phyloP scores from a whole-genome alignment of 306 rosid genomes.

The Fragaria ananassa region DNA sequence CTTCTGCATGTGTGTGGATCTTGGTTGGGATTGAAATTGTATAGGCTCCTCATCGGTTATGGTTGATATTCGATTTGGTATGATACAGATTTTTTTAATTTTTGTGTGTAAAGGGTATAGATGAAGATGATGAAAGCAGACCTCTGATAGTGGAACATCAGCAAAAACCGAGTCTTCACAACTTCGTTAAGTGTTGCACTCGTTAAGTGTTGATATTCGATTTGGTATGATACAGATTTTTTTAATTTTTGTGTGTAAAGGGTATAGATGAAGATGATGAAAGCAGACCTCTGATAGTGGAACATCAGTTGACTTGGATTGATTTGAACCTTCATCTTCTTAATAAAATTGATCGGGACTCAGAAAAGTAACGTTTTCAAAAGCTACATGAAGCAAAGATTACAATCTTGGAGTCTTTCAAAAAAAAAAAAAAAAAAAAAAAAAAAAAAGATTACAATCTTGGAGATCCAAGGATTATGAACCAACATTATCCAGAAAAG shows the following conservation, averaged over 20 bases:
- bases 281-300: background rate
- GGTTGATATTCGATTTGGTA: background rate
- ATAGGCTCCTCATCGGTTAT: background rate
- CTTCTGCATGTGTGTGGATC: background rate
- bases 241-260: background rate
- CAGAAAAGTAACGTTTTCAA: background rate
- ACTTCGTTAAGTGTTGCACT: background rate
- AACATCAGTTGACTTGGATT: background rate
- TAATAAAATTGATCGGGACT: background rate
- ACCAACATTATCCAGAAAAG: background rate
- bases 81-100: slow-evolving; percentile 9
- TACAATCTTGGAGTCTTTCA: no score
- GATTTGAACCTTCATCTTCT: background rate
- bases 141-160: background rate
- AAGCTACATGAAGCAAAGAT: background rate
- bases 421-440: no score
- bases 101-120: background rate
- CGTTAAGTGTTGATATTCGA: background rate
- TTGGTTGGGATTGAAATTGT: background rate
- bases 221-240: slow-evolving; percentile 8
- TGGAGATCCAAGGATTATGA: background rate
- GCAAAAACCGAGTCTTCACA: background rate
- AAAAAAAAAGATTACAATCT: no score
- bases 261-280: background rate
- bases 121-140: background rate